Conservation (phyloP, 2,329 filamentous ascomycete genomes). For the Colletotrichum cuscutae region DNA sequence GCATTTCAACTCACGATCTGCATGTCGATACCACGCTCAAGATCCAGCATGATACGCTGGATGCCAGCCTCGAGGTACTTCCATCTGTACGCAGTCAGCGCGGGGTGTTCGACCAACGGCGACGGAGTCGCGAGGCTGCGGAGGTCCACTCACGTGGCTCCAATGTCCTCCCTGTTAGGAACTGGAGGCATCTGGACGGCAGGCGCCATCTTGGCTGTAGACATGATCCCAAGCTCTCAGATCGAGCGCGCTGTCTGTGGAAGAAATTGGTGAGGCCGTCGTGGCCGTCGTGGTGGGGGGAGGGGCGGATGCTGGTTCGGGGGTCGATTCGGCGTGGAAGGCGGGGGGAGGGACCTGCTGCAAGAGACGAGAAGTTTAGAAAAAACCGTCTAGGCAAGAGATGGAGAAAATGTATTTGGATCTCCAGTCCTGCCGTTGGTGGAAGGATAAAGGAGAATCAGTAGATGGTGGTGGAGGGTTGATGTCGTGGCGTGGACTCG, state of each 20-base stretch:
- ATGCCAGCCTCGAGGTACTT: constrained; percentile 88
- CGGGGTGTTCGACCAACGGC: constrained; percentile 17
- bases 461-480: not conserved
- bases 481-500: constrained; percentile 4
- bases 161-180: constrained; percentile 71
- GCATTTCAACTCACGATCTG: constrained; percentile 71
- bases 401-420: not conserved
- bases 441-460: not conserved
- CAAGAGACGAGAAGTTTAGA: constrained; percentile 22
- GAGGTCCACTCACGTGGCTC: constrained; percentile 53
- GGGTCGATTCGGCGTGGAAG: constrained; percentile 3
- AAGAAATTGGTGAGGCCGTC: constrained; percentile 36
- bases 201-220: constrained; percentile 47
- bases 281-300: constrained; percentile 37
- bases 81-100: constrained; percentile 70
- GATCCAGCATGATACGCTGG: constrained; percentile 90
- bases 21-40: constrained; percentile 94
- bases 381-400: not conserved
- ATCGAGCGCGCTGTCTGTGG: constrained; percentile 17
- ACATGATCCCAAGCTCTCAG: constrained; percentile 40
- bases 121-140: constrained; percentile 1
- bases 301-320: constrained; percentile 26
- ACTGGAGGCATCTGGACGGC: constrained; percentile 63
- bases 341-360: constrained; percentile 21
- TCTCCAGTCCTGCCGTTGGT: not conserved